These are phyloP conservation scores for Sisymbrium irio DNA, from an alignment of 345 rosid species.

Conservation along the genomic window DNA sequence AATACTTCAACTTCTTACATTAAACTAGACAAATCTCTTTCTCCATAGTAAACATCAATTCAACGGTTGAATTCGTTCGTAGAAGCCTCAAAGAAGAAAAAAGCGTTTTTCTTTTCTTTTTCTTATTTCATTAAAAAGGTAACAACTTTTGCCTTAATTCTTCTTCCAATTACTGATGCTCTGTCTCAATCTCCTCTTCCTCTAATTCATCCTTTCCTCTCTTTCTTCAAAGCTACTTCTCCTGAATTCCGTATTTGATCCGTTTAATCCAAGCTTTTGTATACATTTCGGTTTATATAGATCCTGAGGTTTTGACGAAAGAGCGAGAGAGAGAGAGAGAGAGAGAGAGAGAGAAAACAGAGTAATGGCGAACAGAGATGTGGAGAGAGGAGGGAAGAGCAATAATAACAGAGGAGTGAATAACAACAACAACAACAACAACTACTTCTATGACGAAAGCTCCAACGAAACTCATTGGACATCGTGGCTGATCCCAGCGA, in stretches of 20 bases:
- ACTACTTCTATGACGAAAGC: constrained; percentile 38
- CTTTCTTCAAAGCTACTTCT: constrained; percentile 35
- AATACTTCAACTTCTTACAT: not conserved
- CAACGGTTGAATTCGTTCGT: constrained; percentile 9
- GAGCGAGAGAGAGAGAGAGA: not conserved
- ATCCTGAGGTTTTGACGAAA: constrained; percentile 8
- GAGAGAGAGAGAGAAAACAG: not conserved
- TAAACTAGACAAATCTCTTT: not conserved
- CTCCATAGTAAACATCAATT: not conserved
- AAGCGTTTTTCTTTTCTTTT: not conserved
- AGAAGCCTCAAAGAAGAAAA: not conserved
- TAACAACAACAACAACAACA: constrained; percentile 1
- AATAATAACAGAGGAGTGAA: constrained; percentile 15
- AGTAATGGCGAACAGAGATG: constrained; percentile 60
- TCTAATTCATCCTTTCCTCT: constrained; percentile 12
- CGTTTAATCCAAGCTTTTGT: constrained; percentile 31
- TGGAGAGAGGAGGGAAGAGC: constrained; percentile 52
- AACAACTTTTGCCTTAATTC: constrained; percentile 18
- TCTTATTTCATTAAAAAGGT: not conserved
- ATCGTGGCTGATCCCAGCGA: constrained; percentile 82
- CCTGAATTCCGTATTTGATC: constrained; percentile 20
- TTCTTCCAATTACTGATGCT: constrained; percentile 36
- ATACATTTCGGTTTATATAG: constrained; percentile 7
- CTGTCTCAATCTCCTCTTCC: constrained; percentile 27
- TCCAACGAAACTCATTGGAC: constrained; percentile 65